These are phyloP conservation scores for Phytophthora sojae DNA, from an alignment of 352 stramenopile genomes.

Conservation along the genomic window DNA sequence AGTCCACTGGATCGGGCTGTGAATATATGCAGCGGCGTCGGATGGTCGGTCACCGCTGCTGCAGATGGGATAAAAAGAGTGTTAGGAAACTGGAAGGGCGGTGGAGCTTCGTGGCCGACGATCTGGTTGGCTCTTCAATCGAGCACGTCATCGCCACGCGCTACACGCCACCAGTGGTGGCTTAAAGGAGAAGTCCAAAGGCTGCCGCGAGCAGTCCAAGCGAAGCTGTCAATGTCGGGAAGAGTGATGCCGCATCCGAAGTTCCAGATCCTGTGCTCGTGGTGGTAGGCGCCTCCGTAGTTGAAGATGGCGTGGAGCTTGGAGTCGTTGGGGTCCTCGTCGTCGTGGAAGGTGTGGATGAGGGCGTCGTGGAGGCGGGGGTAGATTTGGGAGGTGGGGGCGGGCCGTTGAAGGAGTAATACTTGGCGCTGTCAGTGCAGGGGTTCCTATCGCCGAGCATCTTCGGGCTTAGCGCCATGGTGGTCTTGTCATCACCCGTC, in stretches of 20 bases:
- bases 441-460: not conserved
- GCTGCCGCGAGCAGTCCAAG: not conserved
- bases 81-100: not conserved
- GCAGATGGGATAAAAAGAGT: conserved; percentile 1
- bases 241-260: not conserved
- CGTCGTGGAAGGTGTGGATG: not conserved
- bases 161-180: not conserved
- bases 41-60: not conserved
- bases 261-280: not conserved
- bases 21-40: not conserved
- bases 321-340: not conserved
- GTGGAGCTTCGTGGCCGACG: not conserved
- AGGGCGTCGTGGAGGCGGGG: not conserved
- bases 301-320: conserved; percentile 1
- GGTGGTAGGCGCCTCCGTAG: not conserved
- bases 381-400: not conserved
- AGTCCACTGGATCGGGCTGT: not conserved
- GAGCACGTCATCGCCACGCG: not conserved
- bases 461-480: not conserved
- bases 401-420: not conserved
- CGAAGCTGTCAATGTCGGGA: not conserved
- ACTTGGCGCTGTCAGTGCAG: not conserved
- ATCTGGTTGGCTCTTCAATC: not conserved
- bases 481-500: not conserved
- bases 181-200: not conserved